These are phyloP conservation scores for Ophiocytium majus DNA, from an alignment of 352 stramenopile genomes.

Conservation along the genomic window DNA sequence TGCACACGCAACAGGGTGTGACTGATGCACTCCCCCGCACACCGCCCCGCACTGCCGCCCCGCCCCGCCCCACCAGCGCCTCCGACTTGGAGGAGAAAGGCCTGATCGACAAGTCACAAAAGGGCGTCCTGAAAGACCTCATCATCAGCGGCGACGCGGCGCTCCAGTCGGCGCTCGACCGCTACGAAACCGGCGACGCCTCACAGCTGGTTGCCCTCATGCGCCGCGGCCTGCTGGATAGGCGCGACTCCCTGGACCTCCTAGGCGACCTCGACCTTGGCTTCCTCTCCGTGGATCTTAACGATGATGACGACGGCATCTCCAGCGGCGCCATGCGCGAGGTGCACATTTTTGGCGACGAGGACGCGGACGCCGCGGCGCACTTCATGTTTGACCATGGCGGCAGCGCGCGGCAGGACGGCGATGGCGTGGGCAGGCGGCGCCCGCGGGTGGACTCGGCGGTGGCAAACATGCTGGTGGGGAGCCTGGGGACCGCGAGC, in stretches of 20 bases:
- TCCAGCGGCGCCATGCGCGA: too few species aligned
- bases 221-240: slow-evolving; percentile 34
- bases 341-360: too few species aligned
- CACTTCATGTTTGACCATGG: neutral
- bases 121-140: slow-evolving; percentile 81
- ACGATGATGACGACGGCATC: neutral
- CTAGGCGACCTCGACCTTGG: slow-evolving; percentile 32
- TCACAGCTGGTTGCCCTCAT: slow-evolving; percentile 65
- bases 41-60: too few species aligned
- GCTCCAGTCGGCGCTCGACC: slow-evolving; percentile 78
- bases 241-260: slow-evolving; percentile 34
- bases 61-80: too few species aligned
- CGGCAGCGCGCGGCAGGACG: neutral
- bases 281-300: slow-evolving; percentile 30
- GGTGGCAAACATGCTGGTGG: neutral
- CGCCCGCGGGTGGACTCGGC: neutral
- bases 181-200: slow-evolving; percentile 76
- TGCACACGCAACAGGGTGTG: too few species aligned
- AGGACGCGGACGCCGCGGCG: neutral
- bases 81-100: slow-evolving; percentile 80
- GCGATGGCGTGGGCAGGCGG: too few species aligned
- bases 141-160: slow-evolving; percentile 84
- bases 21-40: too few species aligned
- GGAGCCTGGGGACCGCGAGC: neutral
- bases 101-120: slow-evolving; percentile 81